phyloP scores from a whole-genome alignment of 202 grass and related monocot species.

The Zizania palustris region DNA sequence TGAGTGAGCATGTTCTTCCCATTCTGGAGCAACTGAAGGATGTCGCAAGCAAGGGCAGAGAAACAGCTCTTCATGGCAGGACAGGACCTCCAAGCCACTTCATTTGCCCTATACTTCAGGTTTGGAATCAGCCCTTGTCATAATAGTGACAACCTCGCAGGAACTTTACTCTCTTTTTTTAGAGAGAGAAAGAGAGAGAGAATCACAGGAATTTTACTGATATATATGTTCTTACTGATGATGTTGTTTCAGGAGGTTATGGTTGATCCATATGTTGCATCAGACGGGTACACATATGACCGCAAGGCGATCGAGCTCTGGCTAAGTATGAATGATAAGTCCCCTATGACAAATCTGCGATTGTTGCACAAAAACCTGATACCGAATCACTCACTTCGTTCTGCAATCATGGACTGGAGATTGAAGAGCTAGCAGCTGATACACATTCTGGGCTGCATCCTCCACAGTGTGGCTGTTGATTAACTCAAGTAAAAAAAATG shows the following conservation, averaged over 20 bases:
- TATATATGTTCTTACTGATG: not conserved
- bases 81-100: conserved; percentile 70
- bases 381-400: conserved; percentile 87
- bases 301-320: conserved; percentile 74
- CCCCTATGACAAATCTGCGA: conserved; percentile 77
- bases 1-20: conserved; percentile 65
- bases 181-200: not conserved
- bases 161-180: not conserved
- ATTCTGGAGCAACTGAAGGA: conserved; percentile 65
- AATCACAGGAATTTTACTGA: not conserved
- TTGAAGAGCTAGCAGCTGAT: conserved; percentile 40
- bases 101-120: conserved; percentile 92
- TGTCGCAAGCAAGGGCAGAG: conserved; percentile 44
- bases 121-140: conserved; percentile 21
- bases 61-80: conserved; percentile 9
- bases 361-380: conserved; percentile 65
- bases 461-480: not conserved
- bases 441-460: not conserved
- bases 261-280: conserved; percentile 80
- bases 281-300: conserved; percentile 93
- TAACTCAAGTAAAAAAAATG: no score
- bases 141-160: not conserved
- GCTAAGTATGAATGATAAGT: conserved; percentile 70
- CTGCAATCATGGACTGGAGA: conserved; percentile 88
- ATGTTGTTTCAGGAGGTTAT: conserved; percentile 65